Evolutionary conservation across 2,329 filamentous ascomycete genomes (phyloP).

Genomic region (Taxawa tesnikishii): DNA sequence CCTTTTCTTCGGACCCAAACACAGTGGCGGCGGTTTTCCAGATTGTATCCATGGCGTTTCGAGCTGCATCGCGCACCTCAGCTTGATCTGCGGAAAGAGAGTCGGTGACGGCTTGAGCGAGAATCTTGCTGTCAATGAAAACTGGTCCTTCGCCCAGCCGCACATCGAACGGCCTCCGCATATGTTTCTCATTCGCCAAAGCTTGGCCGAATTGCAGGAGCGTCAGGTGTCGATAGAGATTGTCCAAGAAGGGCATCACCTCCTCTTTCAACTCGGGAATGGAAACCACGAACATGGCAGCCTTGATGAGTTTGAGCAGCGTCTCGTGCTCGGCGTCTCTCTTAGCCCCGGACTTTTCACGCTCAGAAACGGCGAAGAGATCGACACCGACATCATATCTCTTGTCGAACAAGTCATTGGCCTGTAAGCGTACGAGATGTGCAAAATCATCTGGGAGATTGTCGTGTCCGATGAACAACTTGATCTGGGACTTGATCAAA

Average conservation of each 20-base stretch:
- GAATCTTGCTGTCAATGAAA: conserved; percentile 70
- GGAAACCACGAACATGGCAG: conserved; percentile 73
- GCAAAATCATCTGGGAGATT: conserved; percentile 81
- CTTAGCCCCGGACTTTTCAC: conserved; percentile 74
- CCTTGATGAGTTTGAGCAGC: conserved; percentile 78
- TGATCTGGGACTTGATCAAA: conserved; percentile 77
- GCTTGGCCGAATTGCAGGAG: conserved; percentile 79
- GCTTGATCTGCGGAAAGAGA: conserved; percentile 76
- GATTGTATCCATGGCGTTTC: conserved; percentile 64
- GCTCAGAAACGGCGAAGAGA: conserved; percentile 62
- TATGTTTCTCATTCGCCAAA: conserved; percentile 69
- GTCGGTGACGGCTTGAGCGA: conserved; percentile 84
- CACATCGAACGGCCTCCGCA: conserved; percentile 68
- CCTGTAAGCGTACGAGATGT: conserved; percentile 72
- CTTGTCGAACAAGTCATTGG: conserved; percentile 65
- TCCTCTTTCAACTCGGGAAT: conserved; percentile 68
- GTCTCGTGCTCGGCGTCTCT: conserved; percentile 72
- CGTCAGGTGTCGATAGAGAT: conserved; percentile 80
- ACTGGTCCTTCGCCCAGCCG: conserved; percentile 77
- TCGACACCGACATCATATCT: conserved; percentile 61
- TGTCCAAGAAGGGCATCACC: conserved; percentile 61
- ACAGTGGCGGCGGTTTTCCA: conserved; percentile 66
- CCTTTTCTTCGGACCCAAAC: conserved; percentile 60
- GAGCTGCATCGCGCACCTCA: conserved; percentile 70
- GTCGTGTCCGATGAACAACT: conserved; percentile 80